phyloP scores from a whole-genome alignment of 352 stramenopile species.

The Phytophthora pseudosyringae region DNA sequence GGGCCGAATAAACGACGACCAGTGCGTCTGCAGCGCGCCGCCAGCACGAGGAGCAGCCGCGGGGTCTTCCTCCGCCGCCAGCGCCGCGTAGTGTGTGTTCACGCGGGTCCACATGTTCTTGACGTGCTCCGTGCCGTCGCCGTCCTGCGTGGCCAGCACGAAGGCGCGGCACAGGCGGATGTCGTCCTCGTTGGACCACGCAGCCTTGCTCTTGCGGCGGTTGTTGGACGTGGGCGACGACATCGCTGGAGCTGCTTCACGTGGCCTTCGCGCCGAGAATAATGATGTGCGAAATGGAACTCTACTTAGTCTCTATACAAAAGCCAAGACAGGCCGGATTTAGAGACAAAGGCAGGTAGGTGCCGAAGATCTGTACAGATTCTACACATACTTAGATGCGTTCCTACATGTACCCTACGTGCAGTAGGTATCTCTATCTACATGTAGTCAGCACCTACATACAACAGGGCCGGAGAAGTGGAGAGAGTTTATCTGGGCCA shows the following conservation, averaged over 20 bases:
- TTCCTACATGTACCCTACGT: background rate
- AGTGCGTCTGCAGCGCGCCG: slow-evolving; percentile 40
- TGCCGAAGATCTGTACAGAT: slow-evolving; percentile 26
- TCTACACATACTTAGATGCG: slow-evolving; percentile 27
- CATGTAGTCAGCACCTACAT: background rate
- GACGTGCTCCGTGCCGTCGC: slow-evolving; percentile 33
- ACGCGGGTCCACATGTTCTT: slow-evolving; percentile 44
- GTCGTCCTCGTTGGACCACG: slow-evolving; percentile 39
- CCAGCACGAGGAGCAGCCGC: slow-evolving; percentile 23
- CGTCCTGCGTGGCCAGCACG: slow-evolving; percentile 34
- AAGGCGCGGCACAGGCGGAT: slow-evolving; percentile 39
- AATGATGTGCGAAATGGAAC: slow-evolving; percentile 29
- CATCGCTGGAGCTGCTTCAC: slow-evolving; percentile 17
- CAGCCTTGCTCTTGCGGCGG: slow-evolving; percentile 33
- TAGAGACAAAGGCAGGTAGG: slow-evolving; percentile 15
- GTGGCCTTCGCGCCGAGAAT: background rate
- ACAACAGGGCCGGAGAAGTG: no score
- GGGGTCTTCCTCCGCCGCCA: slow-evolving; percentile 30
- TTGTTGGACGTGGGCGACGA: slow-evolving; percentile 20
- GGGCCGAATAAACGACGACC: slow-evolving; percentile 39
- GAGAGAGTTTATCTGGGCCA: background rate
- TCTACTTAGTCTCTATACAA: slow-evolving; percentile 21
- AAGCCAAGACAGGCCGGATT: slow-evolving; percentile 7
- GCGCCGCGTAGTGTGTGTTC: slow-evolving; percentile 25
- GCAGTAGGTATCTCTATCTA: slow-evolving; percentile 6